Percentiles rank a stretch among this genome's conserved stretches.
phyloP scores from a whole-genome alignment of 2,329 filamentous ascomycete genomes.

The Fusarium pilosicola region DNA sequence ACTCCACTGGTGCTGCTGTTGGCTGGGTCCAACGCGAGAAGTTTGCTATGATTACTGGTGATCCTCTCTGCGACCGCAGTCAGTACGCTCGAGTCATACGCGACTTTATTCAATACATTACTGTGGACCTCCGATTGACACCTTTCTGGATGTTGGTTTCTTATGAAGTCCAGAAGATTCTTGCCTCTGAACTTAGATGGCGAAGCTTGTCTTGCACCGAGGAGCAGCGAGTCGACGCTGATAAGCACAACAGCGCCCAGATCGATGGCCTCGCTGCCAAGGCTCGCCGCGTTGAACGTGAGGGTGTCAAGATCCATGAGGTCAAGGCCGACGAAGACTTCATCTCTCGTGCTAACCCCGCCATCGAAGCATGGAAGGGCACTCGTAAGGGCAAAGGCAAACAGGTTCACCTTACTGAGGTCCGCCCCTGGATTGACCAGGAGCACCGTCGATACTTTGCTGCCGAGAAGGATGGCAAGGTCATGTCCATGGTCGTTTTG shows the following conservation, averaged over 20 bases:
- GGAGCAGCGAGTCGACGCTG: constrained; percentile 86
- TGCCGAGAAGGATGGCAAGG: constrained; percentile 76
- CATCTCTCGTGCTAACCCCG: constrained; percentile 73
- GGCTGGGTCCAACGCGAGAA: constrained; percentile 82
- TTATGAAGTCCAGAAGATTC: constrained; percentile 78
- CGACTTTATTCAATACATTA: constrained; percentile 79
- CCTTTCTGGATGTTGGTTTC: constrained; percentile 93
- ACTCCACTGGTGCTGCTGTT: constrained; percentile 84
- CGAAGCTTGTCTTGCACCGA: constrained; percentile 87
- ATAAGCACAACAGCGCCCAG: constrained; percentile 64
- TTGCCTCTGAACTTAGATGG: constrained; percentile 85
- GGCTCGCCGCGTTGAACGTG: constrained; percentile 80
- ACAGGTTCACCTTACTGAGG: constrained; percentile 91
- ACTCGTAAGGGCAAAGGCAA: constrained; percentile 80
- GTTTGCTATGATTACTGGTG: constrained; percentile 85
- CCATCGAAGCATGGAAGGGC: constrained; percentile 82
- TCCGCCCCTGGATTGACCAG: constrained; percentile 86
- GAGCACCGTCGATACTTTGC: constrained; percentile 88
- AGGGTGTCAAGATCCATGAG: constrained; percentile 84
- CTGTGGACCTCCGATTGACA: constrained; percentile 74
- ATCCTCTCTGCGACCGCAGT: constrained; percentile 82
- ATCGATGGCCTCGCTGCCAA: constrained; percentile 71
- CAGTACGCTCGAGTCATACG: constrained; percentile 80
- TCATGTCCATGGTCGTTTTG: constrained; percentile 82
- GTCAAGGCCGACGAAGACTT: constrained; percentile 76